Conservation (phyloP, 352 stramenopile species). For the Phytopythium sindhum region DNA sequence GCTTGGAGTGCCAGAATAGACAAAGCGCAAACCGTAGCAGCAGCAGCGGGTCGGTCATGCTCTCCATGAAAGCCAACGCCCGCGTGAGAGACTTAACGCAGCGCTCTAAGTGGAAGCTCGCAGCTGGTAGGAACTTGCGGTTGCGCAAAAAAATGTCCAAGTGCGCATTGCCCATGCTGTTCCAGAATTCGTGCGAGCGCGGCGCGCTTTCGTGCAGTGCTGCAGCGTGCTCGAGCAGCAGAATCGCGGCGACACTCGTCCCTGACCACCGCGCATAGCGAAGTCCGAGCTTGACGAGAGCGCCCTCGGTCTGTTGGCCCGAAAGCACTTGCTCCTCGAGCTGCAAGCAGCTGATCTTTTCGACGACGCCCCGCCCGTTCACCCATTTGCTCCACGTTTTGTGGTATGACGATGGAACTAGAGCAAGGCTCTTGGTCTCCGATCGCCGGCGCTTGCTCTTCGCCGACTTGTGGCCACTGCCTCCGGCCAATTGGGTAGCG, state of each 20-base stretch:
- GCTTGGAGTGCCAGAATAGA: constrained; percentile 51
- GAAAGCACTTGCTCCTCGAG: constrained; percentile 59
- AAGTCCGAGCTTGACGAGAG: constrained; percentile 53
- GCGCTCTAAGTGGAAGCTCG: constrained; percentile 48
- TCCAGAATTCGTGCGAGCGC: constrained; percentile 65
- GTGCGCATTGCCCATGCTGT: constrained; percentile 57
- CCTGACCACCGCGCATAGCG: constrained; percentile 51
- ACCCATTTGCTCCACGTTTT: constrained; percentile 60
- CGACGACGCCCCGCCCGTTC: constrained; percentile 40
- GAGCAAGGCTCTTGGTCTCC: not conserved
- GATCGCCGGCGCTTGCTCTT: constrained; percentile 2
- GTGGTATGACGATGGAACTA: constrained; percentile 33
- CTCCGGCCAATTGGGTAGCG: not conserved
- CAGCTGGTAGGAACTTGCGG: constrained; percentile 55
- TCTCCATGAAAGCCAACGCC: constrained; percentile 63
- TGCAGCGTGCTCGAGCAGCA: constrained; percentile 55
- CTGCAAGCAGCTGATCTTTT: constrained; percentile 67
- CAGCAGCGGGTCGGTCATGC: constrained; percentile 51
- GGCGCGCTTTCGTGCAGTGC: constrained; percentile 35
- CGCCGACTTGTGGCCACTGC: not conserved
- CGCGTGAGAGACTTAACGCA: constrained; percentile 53
- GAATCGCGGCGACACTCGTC: constrained; percentile 48
- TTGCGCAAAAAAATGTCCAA: constrained; percentile 60
- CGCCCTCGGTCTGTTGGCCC: constrained; percentile 32
- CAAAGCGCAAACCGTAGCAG: constrained; percentile 61